Conservation (phyloP, 1,284 basidiomycete species). For the Melampsora americana region DNA sequence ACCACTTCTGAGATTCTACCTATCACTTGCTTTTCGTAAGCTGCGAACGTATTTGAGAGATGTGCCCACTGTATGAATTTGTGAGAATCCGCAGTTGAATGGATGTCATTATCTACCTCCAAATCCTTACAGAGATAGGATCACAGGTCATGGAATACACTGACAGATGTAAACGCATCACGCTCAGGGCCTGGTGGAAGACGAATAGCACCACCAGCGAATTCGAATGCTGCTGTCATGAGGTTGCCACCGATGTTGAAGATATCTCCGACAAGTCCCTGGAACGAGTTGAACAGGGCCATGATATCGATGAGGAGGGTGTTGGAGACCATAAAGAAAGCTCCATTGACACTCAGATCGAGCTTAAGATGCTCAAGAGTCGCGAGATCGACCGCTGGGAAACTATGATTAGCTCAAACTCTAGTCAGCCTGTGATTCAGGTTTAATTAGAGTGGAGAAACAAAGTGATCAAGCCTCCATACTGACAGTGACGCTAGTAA, state of each 20-base stretch:
- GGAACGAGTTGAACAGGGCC: constrained; percentile 17
- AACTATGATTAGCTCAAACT: constrained; percentile 3
- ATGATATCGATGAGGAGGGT: constrained; percentile 26
- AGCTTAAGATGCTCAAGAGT: constrained; percentile 28
- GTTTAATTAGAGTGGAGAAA: background rate
- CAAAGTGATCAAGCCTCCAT: constrained; percentile 14
- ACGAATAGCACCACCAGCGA: background rate
- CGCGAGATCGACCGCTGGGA: constrained; percentile 24
- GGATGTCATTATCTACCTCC: background rate
- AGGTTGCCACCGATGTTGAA: constrained; percentile 33
- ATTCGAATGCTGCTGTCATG: background rate
- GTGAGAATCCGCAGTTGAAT: background rate
- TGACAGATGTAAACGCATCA: constrained; percentile 27
- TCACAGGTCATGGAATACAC: background rate
- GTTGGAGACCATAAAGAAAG: constrained; percentile 41
- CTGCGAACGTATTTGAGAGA: constrained; percentile 4
- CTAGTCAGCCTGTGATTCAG: background rate
- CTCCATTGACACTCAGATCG: constrained; percentile 33
- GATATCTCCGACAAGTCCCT: constrained; percentile 11
- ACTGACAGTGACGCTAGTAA: constrained; percentile 21
- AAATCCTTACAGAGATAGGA: background rate
- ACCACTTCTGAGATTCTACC: constrained; percentile 12
- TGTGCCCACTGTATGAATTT: constrained; percentile 39
- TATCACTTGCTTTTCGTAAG: constrained; percentile 31
- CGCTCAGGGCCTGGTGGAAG: constrained; percentile 10